These are phyloP conservation scores for Eucalyptus guilfoylei DNA, from an alignment of 345 rosid species.

Conservation along the genomic window DNA sequence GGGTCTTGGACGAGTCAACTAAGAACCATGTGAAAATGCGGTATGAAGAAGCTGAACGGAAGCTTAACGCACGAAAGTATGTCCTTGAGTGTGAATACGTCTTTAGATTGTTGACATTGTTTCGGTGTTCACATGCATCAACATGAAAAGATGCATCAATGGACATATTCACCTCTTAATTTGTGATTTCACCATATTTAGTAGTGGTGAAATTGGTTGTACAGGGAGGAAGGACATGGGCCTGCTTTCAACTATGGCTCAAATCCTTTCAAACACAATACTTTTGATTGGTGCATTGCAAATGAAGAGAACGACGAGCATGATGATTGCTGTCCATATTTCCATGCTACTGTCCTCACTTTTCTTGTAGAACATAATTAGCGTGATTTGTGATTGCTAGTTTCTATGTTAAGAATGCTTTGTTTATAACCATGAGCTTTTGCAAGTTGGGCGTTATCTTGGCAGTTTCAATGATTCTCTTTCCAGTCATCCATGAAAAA, in stretches of 20 bases:
- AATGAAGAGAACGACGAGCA: neutral
- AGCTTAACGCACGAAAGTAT: constrained; percentile 75
- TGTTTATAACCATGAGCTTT: neutral
- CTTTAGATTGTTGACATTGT: neutral
- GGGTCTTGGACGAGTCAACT: constrained; percentile 83
- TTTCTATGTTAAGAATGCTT: neutral
- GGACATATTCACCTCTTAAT: neutral
- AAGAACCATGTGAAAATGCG: constrained; percentile 86
- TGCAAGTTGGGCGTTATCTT: neutral
- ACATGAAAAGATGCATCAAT: neutral
- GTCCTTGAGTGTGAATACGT: neutral
- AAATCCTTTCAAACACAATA: neutral
- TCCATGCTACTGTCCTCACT: neutral
- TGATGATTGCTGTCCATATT: neutral
- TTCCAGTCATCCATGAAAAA: neutral
- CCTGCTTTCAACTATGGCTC: neutral
- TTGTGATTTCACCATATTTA: neutral
- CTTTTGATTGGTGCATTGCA: neutral
- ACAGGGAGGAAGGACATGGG: neutral
- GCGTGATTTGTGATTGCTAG: neutral
- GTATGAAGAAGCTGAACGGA: constrained; percentile 92
- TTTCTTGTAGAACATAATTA: neutral
- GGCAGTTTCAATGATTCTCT: neutral
- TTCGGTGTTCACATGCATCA: neutral
- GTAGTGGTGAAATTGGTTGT: neutral